Conservation (phyloP, 495 filamentous ascomycete genomes). For the Lentithecium fluviatile region DNA sequence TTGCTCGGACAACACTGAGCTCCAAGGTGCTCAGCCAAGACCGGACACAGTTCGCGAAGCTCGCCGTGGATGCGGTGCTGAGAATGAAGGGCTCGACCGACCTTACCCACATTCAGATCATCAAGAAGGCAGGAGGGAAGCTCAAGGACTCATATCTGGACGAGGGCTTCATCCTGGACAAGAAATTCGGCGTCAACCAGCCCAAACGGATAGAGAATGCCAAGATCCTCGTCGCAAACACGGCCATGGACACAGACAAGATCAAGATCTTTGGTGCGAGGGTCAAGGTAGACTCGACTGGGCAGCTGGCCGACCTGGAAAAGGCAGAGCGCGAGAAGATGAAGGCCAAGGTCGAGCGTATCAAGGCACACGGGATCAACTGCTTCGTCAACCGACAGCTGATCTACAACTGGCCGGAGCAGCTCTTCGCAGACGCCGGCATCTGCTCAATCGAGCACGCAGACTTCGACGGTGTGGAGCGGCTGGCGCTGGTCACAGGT, state of each 20-base stretch:
- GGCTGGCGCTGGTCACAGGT: slow-evolving; percentile 89
- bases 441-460: slow-evolving; percentile 99
- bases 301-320: slow-evolving; percentile 94
- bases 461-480: slow-evolving; percentile 97
- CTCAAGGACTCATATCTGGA: slow-evolving; percentile 95
- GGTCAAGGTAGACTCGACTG: slow-evolving; percentile 90
- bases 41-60: slow-evolving; percentile 81
- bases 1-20: slow-evolving; percentile 94
- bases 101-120: slow-evolving; percentile 96
- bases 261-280: slow-evolving; percentile 98
- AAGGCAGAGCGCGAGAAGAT: slow-evolving; percentile 99
- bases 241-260: slow-evolving; percentile 99
- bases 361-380: slow-evolving; percentile 98
- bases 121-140: slow-evolving; percentile 99
- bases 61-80: slow-evolving; percentile 91
- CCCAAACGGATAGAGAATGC: slow-evolving; percentile 96
- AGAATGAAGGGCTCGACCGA: slow-evolving; percentile 89
- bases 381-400: slow-evolving; percentile 99
- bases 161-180: slow-evolving; percentile 97
- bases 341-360: slow-evolving; percentile 97
- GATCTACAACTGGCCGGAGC: slow-evolving; percentile 99
- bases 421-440: slow-evolving; percentile 95
- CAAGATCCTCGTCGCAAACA: slow-evolving; percentile 96
- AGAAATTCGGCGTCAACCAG: slow-evolving; percentile 98
- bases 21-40: slow-evolving; percentile 97